These are phyloP conservation scores for Kluyveromyces dobzhanskii DNA, from an alignment of 805 yeast species.

Conservation along the genomic window DNA sequence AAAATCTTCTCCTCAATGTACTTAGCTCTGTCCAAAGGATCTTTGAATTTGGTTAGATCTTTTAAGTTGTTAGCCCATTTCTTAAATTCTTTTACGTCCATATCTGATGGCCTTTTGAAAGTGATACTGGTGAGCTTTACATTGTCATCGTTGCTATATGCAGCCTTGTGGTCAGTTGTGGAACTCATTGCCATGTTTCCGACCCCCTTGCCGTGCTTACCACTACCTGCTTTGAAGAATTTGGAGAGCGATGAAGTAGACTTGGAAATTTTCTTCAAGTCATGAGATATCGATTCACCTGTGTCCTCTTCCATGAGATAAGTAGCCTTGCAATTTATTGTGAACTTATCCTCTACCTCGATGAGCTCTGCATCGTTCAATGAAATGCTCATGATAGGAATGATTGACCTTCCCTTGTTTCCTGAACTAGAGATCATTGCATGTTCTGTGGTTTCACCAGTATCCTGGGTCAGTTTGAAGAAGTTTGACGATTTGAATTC, in stretches of 20 bases:
- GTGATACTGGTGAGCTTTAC: slow-evolving; percentile 20
- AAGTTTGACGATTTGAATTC: slow-evolving; percentile 45
- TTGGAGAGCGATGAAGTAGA: slow-evolving; percentile 14
- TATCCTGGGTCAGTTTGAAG: slow-evolving; percentile 14
- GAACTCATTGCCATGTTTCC: slow-evolving; percentile 5
- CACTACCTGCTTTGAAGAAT: slow-evolving; percentile 13
- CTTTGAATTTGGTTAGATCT: slow-evolving; percentile 41
- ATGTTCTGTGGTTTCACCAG: slow-evolving; percentile 8
- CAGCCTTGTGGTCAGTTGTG: neutral
- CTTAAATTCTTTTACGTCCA: slow-evolving; percentile 33
- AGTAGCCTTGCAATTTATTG: slow-evolving; percentile 30
- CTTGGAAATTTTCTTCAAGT: slow-evolving; percentile 14
- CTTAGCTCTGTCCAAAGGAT: slow-evolving; percentile 42
- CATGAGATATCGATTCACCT: slow-evolving; percentile 14
- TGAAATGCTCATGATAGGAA: slow-evolving; percentile 35
- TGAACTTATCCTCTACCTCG: slow-evolving; percentile 33
- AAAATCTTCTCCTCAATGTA: slow-evolving; percentile 33
- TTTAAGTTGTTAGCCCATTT: slow-evolving; percentile 50
- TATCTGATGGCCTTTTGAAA: slow-evolving; percentile 23
- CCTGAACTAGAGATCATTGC: slow-evolving; percentile 8
- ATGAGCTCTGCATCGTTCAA: slow-evolving; percentile 29
- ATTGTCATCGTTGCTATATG: slow-evolving; percentile 8
- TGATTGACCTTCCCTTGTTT: slow-evolving; percentile 42
- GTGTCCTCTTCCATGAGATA: slow-evolving; percentile 13
- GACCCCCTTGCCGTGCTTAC: slow-evolving; percentile 6